Percentiles rank a stretch among this genome's conserved stretches.
Evolutionary conservation across 2,329 filamentous ascomycete genomes (phyloP).

Genomic region (Zelopaecilomyces penicillatus): DNA sequence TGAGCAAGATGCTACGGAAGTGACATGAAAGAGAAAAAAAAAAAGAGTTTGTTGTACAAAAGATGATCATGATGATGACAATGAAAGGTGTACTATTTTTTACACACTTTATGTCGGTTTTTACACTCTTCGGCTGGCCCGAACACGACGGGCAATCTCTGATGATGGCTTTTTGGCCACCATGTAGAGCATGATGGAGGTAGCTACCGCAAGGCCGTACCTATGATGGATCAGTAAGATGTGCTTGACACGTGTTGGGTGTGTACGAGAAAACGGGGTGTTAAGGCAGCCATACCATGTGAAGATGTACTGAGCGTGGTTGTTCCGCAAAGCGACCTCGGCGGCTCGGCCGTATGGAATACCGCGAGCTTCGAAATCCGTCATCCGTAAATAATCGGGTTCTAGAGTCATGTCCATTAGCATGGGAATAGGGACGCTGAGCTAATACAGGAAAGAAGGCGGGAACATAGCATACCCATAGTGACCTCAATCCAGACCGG

Average conservation of each 20-base stretch:
- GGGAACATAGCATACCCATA: constrained; percentile 54
- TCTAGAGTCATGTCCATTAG: constrained; percentile 36
- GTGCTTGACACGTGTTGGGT: not conserved
- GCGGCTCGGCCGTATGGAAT: constrained; percentile 82
- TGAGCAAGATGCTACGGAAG: constrained; percentile 29
- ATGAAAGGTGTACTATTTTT: constrained; percentile 1
- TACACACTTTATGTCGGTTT: not conserved
- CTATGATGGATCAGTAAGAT: constrained; percentile 34
- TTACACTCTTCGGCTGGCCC: constrained; percentile 69
- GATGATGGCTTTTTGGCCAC: constrained; percentile 79
- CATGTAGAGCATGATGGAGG: constrained; percentile 94
- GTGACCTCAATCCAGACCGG: constrained; percentile 94
- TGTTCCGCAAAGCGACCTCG: constrained; percentile 90
- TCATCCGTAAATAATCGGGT: constrained; percentile 67
- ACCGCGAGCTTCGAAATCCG: constrained; percentile 69
- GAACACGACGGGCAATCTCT: constrained; percentile 62
- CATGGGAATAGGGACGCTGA: constrained; percentile 5
- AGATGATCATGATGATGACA: too few relatives aligned
- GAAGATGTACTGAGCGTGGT: constrained; percentile 97
- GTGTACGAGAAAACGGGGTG: not conserved
- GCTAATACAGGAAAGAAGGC: not conserved
- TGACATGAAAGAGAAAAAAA: constrained; percentile 17
- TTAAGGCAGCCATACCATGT: constrained; percentile 64
- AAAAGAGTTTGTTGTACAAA: not conserved
- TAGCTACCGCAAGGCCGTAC: constrained; percentile 79